Conservation (phyloP, 306 rosid species). For the Echinosophora koreensis region DNA sequence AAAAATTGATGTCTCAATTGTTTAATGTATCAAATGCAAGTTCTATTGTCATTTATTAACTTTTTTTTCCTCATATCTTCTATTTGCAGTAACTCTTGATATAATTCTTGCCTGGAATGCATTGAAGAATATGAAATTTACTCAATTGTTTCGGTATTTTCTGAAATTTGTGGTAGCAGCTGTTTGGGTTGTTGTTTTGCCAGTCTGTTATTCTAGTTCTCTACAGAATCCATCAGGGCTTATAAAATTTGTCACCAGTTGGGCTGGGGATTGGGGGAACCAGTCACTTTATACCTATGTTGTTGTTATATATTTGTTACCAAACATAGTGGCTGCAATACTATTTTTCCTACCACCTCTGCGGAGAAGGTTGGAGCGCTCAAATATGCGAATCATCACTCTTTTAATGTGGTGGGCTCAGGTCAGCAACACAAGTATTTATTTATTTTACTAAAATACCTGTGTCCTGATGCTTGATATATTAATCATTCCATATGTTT, state of each 20-base stretch:
- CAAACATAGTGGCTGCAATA: conserved; percentile 77
- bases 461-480: conserved; percentile 24
- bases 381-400: conserved; percentile 72
- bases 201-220: conserved; percentile 79
- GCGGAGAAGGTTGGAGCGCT: conserved; percentile 80
- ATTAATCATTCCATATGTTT: conserved; percentile 8
- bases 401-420: conserved; percentile 98
- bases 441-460: conserved; percentile 26
- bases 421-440: conserved; percentile 60
- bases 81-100: conserved; percentile 78
- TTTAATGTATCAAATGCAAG: not conserved
- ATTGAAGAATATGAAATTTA: conserved; percentile 86
- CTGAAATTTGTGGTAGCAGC: conserved; percentile 87
- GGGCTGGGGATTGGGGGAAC: conserved; percentile 84
- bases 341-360: conserved; percentile 91
- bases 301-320: conserved; percentile 73
- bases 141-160: conserved; percentile 86
- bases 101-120: conserved; percentile 84
- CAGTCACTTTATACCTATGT: conserved; percentile 77
- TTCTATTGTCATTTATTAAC: not conserved
- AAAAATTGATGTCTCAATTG: conserved; percentile 19
- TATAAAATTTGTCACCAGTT: conserved; percentile 75
- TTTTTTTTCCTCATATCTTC: conserved; percentile 42
- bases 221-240: conserved; percentile 82
- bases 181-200: conserved; percentile 87